Evolutionary conservation across 495 filamentous ascomycete species (phyloP).

Genomic region (Hyaloscypha hepaticicola): DNA sequence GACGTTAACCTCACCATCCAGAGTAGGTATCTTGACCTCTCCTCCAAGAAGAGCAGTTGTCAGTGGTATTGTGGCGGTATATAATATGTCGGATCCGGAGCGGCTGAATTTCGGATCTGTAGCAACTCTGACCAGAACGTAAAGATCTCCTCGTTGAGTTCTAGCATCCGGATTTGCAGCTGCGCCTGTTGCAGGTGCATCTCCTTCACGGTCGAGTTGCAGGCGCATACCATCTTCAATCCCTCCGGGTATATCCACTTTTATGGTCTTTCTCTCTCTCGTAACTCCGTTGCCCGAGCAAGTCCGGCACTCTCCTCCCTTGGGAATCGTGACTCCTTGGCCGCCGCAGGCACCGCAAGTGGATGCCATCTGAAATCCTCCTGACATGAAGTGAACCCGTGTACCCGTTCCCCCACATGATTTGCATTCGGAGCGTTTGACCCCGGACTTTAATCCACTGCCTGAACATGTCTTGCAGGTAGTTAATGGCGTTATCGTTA

Average conservation of each 20-base stretch:
- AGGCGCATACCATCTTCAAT: conserved; percentile 95
- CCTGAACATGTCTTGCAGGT: conserved; percentile 80
- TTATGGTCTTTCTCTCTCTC: conserved; percentile 74
- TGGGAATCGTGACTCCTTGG: conserved; percentile 66
- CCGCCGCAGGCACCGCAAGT: conserved; percentile 83
- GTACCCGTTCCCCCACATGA: conserved; percentile 84
- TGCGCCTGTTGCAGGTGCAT: conserved; percentile 73
- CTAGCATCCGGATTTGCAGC: conserved; percentile 55
- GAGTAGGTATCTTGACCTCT: conserved; percentile 82
- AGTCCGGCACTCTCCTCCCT: conserved; percentile 71
- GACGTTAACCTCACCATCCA: conserved; percentile 85
- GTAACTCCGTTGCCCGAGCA: conserved; percentile 80
- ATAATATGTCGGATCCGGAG: conserved; percentile 81
- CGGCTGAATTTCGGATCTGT: conserved; percentile 85
- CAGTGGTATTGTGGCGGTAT: conserved; percentile 86
- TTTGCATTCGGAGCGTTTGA: conserved; percentile 68
- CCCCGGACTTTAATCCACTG: conserved; percentile 78
- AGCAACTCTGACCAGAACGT: conserved; percentile 78
- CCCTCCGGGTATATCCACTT: conserved; percentile 87
- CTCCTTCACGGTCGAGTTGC: conserved; percentile 77
- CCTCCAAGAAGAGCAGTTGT: conserved; percentile 93
- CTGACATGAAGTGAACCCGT: conserved; percentile 81
- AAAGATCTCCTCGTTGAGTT: conserved; percentile 76
- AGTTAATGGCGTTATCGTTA: conserved; percentile 72
- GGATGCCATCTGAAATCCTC: conserved; percentile 92